Evolutionary conservation across 2,329 filamentous ascomycete species (phyloP), one percentile per base, ranked within the genome.

Genomic region (Paradendryphiella salina): DNA sequence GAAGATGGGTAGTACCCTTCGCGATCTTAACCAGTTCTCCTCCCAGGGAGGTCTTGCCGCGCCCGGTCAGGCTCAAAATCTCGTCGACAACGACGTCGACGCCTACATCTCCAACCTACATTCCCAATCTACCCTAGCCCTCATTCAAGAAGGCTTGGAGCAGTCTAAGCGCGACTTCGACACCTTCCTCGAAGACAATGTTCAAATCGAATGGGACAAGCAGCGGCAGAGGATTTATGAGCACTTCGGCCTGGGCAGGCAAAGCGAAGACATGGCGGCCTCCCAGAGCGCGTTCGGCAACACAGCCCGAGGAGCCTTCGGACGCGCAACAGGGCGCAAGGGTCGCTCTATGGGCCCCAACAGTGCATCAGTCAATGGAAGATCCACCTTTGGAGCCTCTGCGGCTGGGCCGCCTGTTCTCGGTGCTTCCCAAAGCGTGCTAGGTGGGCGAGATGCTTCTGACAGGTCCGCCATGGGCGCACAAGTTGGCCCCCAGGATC

Each of bases 201-300:
- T 97, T 41, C 90, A 91, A 23, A 87, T 96, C 78, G 91, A 97
- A 72, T 97, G 94, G 92, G 92, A 96, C 63, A 87, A 88, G 13
- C 93, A 97, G 76, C 87, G 93, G 56, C 90, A 89, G 73, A 86
- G 86, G 60, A 96, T 99, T 58, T 97, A 96, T 74, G 86, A 96
- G 66, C 94, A 99, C 74, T 97, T 99, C 72, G 94, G 94, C 11
- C 87, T 99, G 13, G 80, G 77, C 35, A 77, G 75, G 56, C 77
- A 71, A 57, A 71, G 66, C 40, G 73, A 74, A 45, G 72, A 74
- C 17, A 61, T 72, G 57, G 69, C 68, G 15, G 69, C 68, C 26
- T 69, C 67, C 5, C 66, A 73, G 26, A 72, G 70, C 46, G 69
- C 69, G 14, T 71, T 71, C 49, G 65, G 63, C 42, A 60, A 40